Conservation (phyloP, 169 alveolate genomes). For the Plasmodium relictum region DNA sequence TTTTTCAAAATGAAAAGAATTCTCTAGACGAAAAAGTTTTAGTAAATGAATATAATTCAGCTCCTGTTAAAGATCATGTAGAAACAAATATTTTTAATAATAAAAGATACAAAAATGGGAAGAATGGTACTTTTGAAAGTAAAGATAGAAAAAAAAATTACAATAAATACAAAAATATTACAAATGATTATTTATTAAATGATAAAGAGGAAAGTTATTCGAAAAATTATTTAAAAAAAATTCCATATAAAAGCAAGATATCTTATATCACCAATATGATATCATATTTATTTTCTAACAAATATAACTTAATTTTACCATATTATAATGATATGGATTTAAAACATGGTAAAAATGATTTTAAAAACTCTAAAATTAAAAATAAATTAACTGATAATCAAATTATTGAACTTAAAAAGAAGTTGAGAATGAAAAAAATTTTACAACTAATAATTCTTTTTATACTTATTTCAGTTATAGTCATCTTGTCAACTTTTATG, state of each 20-base stretch:
- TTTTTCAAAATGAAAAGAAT: neutral
- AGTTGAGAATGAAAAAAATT: conserved; percentile 25
- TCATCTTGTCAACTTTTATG: conserved; percentile 30
- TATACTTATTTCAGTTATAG: conserved; percentile 20
- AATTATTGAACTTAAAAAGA: conserved; percentile 48
- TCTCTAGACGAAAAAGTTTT: neutral
- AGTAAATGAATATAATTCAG: neutral
- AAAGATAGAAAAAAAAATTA: conserved; percentile 45
- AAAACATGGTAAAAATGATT: conserved; percentile 16
- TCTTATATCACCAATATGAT: conserved; percentile 8
- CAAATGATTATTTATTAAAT: conserved; percentile 21
- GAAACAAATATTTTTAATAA: conserved; percentile 6
- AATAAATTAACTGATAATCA: conserved; percentile 40
- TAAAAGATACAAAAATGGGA: conserved; percentile 3
- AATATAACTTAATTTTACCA: conserved; percentile 50
- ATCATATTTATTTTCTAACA: conserved; percentile 35
- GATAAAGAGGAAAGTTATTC: neutral
- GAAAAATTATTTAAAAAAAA: neutral
- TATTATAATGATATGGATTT: conserved; percentile 27
- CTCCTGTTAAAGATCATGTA: neutral
- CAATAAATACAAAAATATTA: conserved; percentile 27
- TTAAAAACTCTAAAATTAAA: conserved; percentile 10
- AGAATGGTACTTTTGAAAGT: conserved; percentile 37
- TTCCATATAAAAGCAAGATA: neutral
- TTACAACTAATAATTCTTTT: conserved; percentile 33